Conservation (phyloP, 1,139 yeast genomes). For the Ogataea hybrid region DNA sequence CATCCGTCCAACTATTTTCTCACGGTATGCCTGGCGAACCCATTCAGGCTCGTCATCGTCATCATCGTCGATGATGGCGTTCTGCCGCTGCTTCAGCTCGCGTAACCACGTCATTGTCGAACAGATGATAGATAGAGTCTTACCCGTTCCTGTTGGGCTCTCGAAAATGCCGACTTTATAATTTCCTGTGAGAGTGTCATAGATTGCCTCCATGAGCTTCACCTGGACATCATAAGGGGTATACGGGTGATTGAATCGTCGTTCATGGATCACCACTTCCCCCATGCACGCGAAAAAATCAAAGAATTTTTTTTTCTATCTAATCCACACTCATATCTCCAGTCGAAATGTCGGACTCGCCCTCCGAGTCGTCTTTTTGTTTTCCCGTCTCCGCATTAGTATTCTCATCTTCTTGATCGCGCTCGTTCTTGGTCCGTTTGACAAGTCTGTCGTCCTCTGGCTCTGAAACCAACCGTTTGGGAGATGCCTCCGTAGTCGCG, state of each 20-base stretch:
- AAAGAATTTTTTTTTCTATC: conserved; percentile 1
- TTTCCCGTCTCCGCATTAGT: neutral
- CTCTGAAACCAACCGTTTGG: conserved; percentile 12
- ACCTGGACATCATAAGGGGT: conserved; percentile 76
- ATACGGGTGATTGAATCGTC: conserved; percentile 68
- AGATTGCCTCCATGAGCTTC: conserved; percentile 73
- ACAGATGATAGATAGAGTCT: conserved; percentile 84
- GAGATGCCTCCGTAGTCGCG: conserved; percentile 9
- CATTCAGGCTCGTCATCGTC: conserved; percentile 56
- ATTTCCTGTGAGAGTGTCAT: conserved; percentile 54
- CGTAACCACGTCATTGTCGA: conserved; percentile 86
- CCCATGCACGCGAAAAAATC: conserved; percentile 9
- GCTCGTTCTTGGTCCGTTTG: conserved; percentile 16
- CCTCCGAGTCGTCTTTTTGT: neutral
- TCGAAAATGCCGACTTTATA: conserved; percentile 82
- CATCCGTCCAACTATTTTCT: conserved; percentile 35
- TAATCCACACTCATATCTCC: conserved; percentile 4
- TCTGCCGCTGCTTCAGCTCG: conserved; percentile 43
- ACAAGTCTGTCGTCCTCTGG: conserved; percentile 13
- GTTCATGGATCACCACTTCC: conserved; percentile 18
- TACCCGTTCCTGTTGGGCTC: conserved; percentile 96
- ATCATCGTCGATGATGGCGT: conserved; percentile 24
- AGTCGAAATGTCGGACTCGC: neutral
- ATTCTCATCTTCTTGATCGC: neutral
- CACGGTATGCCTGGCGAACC: conserved; percentile 43